Conservation (phyloP, 2,329 filamentous ascomycete species). For the Ophiostoma piceae region DNA sequence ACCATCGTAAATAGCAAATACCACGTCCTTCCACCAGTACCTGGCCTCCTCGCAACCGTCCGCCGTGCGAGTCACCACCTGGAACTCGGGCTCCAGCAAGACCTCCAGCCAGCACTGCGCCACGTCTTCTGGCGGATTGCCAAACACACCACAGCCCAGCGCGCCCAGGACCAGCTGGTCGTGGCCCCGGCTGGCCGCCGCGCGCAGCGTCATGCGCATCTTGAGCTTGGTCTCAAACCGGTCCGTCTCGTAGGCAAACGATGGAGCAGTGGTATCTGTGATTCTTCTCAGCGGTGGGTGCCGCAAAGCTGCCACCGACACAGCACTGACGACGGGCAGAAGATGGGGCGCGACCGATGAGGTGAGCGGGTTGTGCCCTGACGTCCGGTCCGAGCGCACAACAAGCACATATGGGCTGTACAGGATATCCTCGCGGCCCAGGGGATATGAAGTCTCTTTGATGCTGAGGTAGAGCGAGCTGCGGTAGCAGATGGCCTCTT, state of each 20-base stretch:
- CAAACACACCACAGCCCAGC: constrained; percentile 63
- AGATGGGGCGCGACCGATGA: constrained; percentile 19
- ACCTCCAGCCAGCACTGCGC: constrained; percentile 59
- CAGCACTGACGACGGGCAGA: constrained; percentile 50
- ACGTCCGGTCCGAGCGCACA: constrained; percentile 28
- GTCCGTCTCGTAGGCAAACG: constrained; percentile 42
- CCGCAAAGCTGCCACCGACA: constrained; percentile 55
- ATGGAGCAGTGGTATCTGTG: constrained; percentile 24
- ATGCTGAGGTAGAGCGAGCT: constrained; percentile 50
- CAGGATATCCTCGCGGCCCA: constrained; percentile 28
- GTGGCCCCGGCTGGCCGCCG: constrained; percentile 53
- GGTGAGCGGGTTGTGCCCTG: constrained; percentile 28
- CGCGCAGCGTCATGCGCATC: constrained; percentile 56
- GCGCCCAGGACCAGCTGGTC: constrained; percentile 60
- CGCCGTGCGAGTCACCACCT: too few relatives aligned
- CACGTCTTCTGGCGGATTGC: constrained; percentile 57
- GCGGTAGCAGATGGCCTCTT: constrained; percentile 64
- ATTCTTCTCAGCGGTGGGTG: constrained; percentile 16
- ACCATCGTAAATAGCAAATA: constrained; percentile 57
- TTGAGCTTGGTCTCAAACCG: constrained; percentile 55
- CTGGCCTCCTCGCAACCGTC: constrained; percentile 33
- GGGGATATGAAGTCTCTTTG: constrained; percentile 32
- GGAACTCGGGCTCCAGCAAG: constrained; percentile 55
- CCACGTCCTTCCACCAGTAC: constrained; percentile 58
- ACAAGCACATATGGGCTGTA: constrained; percentile 36